Base-by-base conservation (phyloP, 345 rosid species). In the Citrus hindsii region DNA sequence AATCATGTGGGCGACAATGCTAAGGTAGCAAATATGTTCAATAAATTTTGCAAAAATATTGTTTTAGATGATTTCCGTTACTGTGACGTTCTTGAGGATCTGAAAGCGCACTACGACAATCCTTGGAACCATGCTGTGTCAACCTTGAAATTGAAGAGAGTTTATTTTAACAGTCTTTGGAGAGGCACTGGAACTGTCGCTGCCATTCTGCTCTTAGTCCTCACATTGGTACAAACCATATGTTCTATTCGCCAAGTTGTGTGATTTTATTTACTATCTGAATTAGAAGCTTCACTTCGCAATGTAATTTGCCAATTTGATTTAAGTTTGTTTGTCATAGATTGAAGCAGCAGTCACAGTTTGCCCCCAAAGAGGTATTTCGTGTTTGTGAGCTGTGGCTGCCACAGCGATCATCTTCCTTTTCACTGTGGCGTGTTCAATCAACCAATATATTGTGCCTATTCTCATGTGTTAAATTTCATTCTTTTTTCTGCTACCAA, bases 41-140 rank as follows among this genome's bases (percentile, higher is more conserved):
- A 58, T 0, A 21, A 7, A 58, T 10, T 58, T 58, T 0, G 62
- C 62, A 0, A 2, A 2, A 0, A n/a, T 0, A n/a, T 58, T 0
- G 0, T 7, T n/a, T 2, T 58, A 1, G 8, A 2, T 1, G 0
- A 0, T 18, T 58, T 10, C 9, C 7, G 0, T 58, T 58, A 58
- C 62, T 8, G 4, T 3, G 1, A 6, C 10, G 0, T 58, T n/a
- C 0, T 2, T 0, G 0, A 0, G 28, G 62, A n/a, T 21, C 25
- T 58, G 27, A 58, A 58, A n/a, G 4, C 9, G 9, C 9, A 58
- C 25, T 58, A 58, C 9, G 10, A 8, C 24, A 58, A n/a, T n/a
- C 62, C 9, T 7, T 6, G 62, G 27, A 58, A 58, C 27, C 62
- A 58, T 51, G 22, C 56, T 0, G 5, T 4, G 56, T 6, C 56